Percentiles rank a stretch among this genome's conserved stretches.
These are phyloP conservation scores for Tricholoma hemisulphureum DNA, from an alignment of 768 basidiomycete genomes.

Conservation along the genomic window DNA sequence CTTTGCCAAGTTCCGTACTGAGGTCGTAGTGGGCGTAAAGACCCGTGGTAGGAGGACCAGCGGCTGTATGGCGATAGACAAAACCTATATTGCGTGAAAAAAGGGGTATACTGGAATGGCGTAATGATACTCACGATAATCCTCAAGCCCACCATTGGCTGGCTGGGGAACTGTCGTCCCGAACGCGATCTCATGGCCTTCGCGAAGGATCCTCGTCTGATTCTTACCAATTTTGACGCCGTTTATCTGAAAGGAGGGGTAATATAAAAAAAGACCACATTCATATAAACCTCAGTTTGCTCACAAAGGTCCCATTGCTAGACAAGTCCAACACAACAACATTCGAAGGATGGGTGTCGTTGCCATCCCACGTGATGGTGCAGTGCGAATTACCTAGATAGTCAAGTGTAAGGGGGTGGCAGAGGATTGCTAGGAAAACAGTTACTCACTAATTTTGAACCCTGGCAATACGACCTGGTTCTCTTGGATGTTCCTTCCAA, in stretches of 20 bases:
- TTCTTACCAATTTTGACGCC: constrained; percentile 60
- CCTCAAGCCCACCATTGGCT: constrained; percentile 51
- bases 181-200: constrained; percentile 88
- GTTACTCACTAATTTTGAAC: constrained; percentile 68
- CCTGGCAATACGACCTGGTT: constrained; percentile 63
- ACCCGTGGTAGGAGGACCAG: constrained; percentile 46
- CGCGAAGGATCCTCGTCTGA: constrained; percentile 54
- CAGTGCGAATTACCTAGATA: constrained; percentile 58
- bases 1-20: constrained; percentile 74
- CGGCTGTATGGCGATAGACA: constrained; percentile 66
- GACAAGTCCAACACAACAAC: constrained; percentile 56
- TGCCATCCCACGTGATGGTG: constrained; percentile 58
- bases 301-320: constrained; percentile 74
- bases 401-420: constrained; percentile 2
- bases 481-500: constrained; percentile 53
- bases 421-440: not conserved
- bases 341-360: constrained; percentile 36
- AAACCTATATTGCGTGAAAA: constrained; percentile 46
- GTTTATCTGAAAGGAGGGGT: constrained; percentile 57
- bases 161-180: constrained; percentile 55
- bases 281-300: constrained; percentile 18
- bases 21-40: constrained; percentile 69
- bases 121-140: constrained; percentile 59
- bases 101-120: not conserved
- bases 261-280: not conserved